A percentile compares a stretch with the other conserved stretches of the same genome.
phyloP scores from a whole-genome alignment of 352 stramenopile species.

The Globisporangium abappressorium region DNA sequence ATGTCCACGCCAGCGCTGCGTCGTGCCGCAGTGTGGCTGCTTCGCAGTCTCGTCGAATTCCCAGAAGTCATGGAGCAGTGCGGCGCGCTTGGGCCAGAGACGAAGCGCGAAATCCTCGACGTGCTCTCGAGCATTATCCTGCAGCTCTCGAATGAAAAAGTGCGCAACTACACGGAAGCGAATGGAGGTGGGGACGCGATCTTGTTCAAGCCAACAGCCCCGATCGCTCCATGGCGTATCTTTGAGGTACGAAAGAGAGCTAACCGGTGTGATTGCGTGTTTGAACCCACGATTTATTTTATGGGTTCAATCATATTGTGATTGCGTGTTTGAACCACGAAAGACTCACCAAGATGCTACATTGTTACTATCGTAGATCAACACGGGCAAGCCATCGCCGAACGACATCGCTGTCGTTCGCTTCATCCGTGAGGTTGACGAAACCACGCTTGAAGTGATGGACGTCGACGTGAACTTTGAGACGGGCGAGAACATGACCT shows the following conservation, averaged over 20 bases:
- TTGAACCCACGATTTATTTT: neutral
- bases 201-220: constrained; percentile 50
- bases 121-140: constrained; percentile 71
- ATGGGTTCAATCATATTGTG: too few species aligned
- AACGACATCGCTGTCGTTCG: constrained; percentile 87
- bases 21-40: constrained; percentile 75
- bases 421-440: constrained; percentile 72
- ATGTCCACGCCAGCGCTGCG: constrained; percentile 78
- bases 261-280: neutral
- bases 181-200: constrained; percentile 46
- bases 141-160: constrained; percentile 77
- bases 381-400: constrained; percentile 69
- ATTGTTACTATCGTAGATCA: constrained; percentile 32
- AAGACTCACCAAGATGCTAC: neutral
- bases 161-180: constrained; percentile 50
- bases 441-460: constrained; percentile 77
- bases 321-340: neutral
- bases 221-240: constrained; percentile 78
- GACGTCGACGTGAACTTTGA: constrained; percentile 88
- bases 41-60: constrained; percentile 84
- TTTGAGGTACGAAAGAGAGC: constrained; percentile 51
- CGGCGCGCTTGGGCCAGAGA: constrained; percentile 39
- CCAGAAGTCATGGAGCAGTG: constrained; percentile 65
- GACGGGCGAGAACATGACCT: constrained; percentile 81
- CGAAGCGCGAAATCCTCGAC: constrained; percentile 72